These are phyloP conservation scores for Iodosphaeria phyllophila DNA, from an alignment of 2,329 filamentous ascomycete species.

Conservation along the genomic window DNA sequence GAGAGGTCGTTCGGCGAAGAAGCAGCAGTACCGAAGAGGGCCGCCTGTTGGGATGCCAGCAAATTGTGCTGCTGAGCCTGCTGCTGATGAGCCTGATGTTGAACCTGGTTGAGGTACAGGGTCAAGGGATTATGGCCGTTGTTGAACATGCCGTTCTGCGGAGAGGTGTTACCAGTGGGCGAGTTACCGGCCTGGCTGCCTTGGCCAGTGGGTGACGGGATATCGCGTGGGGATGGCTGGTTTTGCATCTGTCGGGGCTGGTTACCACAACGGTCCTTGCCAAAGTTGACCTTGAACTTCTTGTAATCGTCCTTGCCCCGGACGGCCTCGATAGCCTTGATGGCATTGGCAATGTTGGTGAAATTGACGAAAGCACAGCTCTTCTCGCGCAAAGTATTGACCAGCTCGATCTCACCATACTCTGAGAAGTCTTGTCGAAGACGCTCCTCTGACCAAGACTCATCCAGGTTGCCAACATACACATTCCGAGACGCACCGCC, in stretches of 20 bases:
- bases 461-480: conserved; percentile 93
- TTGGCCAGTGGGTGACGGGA: conserved; percentile 37
- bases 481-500: conserved; percentile 97
- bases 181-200: conserved; percentile 40
- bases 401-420: conserved; percentile 92
- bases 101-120: conserved; percentile 77
- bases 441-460: conserved; percentile 92
- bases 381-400: conserved; percentile 94
- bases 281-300: conserved; percentile 99
- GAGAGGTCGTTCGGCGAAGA: conserved; percentile 36
- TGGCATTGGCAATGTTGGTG: conserved; percentile 98
- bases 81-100: conserved; percentile 52
- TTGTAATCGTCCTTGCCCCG: conserved; percentile 91
- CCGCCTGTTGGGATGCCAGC: conserved; percentile 58
- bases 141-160: conserved; percentile 56
- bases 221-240: conserved; percentile 46
- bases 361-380: conserved; percentile 99
- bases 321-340: conserved; percentile 96
- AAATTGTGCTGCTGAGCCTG: conserved; percentile 58
- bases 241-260: conserved; percentile 69
- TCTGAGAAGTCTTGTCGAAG: conserved; percentile 93
- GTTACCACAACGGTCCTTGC: conserved; percentile 95
- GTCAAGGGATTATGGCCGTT: conserved; percentile 76
- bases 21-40: conserved; percentile 58
- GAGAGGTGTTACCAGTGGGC: conserved; percentile 34